Percentiles rank a stretch among this genome's conserved stretches.
Conservation (phyloP, 305 asterid genomes). For the Fraxinus albicans region DNA sequence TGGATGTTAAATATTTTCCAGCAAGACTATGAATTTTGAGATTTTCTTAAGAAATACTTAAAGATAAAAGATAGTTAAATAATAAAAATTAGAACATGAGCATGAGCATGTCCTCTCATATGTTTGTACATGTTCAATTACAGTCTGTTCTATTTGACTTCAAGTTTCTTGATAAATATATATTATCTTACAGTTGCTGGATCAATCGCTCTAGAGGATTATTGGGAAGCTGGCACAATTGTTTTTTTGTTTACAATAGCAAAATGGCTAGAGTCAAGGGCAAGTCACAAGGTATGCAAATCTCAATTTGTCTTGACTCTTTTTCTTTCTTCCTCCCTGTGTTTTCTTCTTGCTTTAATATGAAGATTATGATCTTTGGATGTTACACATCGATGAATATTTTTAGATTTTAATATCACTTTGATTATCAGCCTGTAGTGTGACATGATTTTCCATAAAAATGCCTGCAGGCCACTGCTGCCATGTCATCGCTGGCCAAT, state of each 20-base stretch:
- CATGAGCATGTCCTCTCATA: neutral
- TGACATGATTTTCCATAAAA: neutral
- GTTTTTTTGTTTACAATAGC: slow-evolving; percentile 76
- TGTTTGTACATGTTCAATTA: neutral
- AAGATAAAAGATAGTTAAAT: neutral
- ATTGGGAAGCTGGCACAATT: slow-evolving; percentile 91
- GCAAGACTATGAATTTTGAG: neutral
- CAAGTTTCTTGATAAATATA: neutral
- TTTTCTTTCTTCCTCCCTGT: neutral
- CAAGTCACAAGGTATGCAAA: slow-evolving; percentile 72
- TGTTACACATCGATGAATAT: neutral
- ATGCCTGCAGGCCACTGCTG: slow-evolving; percentile 64
- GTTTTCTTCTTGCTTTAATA: neutral
- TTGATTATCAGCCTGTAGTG: neutral
- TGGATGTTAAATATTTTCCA: neutral
- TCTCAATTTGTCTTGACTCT: neutral
- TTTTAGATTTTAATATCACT: neutral
- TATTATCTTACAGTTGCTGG: slow-evolving; percentile 57
- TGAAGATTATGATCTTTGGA: neutral
- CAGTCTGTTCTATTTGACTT: neutral
- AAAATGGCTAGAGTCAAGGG: slow-evolving; percentile 84
- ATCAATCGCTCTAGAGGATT: slow-evolving; percentile 68
- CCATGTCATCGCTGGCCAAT: slow-evolving; percentile 70
- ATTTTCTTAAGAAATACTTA: neutral
- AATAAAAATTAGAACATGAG: neutral